These are phyloP conservation scores for Tuctoria greenei DNA, from an alignment of 176 grass and related monocot genomes.

Conservation along the genomic window DNA sequence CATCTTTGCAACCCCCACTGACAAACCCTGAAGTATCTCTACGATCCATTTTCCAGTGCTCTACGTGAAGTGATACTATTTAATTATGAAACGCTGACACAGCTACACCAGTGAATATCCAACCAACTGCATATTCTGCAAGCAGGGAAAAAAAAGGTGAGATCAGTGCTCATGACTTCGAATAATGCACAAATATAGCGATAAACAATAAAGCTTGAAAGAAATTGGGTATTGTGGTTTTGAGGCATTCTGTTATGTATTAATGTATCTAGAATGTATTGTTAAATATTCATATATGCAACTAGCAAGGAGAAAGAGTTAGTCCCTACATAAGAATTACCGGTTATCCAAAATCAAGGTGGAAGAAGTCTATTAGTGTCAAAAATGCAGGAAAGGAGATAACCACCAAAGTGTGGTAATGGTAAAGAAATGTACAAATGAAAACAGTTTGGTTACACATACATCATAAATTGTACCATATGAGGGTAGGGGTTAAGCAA, in stretches of 20 bases:
- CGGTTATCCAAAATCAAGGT: neutral
- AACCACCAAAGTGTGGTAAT: neutral
- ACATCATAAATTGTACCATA: too few relatives aligned
- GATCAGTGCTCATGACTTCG: constrained; percentile 16
- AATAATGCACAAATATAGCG: neutral
- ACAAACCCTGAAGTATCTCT: constrained; percentile 90
- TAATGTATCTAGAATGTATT: neutral
- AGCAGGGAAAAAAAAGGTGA: constrained; percentile 13
- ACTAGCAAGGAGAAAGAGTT: neutral
- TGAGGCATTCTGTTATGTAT: neutral
- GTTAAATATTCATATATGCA: neutral
- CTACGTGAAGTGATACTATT: neutral
- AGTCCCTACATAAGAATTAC: neutral
- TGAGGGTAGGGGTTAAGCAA: too few relatives aligned
- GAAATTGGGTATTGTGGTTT: neutral
- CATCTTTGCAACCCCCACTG: constrained; percentile 75
- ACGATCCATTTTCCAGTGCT: constrained; percentile 70
- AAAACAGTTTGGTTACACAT: too few relatives aligned
- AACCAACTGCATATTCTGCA: constrained; percentile 39
- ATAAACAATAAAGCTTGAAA: neutral
- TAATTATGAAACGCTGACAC: constrained; percentile 6
- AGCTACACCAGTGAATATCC: constrained; percentile 12
- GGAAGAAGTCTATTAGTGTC: neutral
- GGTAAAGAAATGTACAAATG: too few relatives aligned
- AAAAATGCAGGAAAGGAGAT: too few relatives aligned